phyloP scores from a whole-genome alignment of 2,329 filamentous ascomycete genomes.

The Apiospora marii region DNA sequence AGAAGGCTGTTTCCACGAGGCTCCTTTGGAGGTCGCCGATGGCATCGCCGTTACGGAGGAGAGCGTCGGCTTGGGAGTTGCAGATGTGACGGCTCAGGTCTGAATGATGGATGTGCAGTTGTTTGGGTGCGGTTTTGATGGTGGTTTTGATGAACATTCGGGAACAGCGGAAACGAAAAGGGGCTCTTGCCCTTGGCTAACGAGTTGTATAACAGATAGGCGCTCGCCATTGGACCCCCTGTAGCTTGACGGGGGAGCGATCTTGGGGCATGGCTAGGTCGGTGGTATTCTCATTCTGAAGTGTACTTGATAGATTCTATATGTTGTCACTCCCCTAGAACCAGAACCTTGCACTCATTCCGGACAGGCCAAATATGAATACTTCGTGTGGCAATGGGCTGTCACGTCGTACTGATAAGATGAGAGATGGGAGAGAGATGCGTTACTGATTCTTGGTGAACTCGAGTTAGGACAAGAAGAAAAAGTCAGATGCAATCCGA shows the following conservation, averaged over 20 bases:
- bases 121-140: background rate
- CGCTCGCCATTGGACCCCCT: background rate
- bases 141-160: background rate
- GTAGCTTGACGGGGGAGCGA: background rate
- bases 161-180: background rate
- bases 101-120: slow-evolving; percentile 19
- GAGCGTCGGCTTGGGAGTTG: slow-evolving; percentile 55
- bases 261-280: background rate
- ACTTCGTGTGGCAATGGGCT: background rate
- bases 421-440: too few species aligned
- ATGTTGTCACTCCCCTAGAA: background rate
- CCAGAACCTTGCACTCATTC: background rate
- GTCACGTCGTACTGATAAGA: background rate
- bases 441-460: too few species aligned
- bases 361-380: background rate
- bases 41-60: slow-evolving; percentile 66
- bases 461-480: too few species aligned
- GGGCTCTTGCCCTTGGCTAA: background rate
- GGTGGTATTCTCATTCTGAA: background rate
- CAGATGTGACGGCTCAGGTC: slow-evolving; percentile 51
- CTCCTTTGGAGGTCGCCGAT: slow-evolving; percentile 55
- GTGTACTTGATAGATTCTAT: slow-evolving; percentile 4
- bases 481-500: too few species aligned
- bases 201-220: slow-evolving; percentile 5
- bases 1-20: slow-evolving; percentile 45